Conservation (phyloP, 2,329 filamentous ascomycete genomes). For the Phaeosphaeria sp. region DNA sequence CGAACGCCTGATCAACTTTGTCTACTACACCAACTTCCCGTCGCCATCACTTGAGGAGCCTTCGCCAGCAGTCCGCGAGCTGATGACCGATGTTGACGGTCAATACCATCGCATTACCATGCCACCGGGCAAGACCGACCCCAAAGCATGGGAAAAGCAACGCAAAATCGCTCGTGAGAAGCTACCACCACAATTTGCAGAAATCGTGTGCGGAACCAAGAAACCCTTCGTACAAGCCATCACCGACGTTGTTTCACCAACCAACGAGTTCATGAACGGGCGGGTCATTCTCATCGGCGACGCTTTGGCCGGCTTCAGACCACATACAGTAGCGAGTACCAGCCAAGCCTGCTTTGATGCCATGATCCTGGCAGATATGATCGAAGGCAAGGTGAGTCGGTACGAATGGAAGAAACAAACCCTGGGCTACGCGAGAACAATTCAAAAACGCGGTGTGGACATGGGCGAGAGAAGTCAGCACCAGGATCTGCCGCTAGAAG, state of each 20-base stretch:
- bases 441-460: constrained; percentile 49
- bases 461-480: constrained; percentile 53
- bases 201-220: constrained; percentile 50
- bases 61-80: constrained; percentile 47
- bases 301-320: constrained; percentile 55
- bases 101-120: constrained; percentile 52
- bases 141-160: constrained; percentile 50
- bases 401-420: constrained; percentile 47
- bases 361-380: constrained; percentile 49
- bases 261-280: constrained; percentile 50
- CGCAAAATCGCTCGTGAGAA: constrained; percentile 38
- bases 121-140: constrained; percentile 50
- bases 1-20: constrained; percentile 55
- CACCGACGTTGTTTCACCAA: constrained; percentile 50
- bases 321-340: constrained; percentile 56
- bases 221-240: constrained; percentile 57
- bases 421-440: constrained; percentile 45
- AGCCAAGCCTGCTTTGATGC: constrained; percentile 57
- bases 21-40: constrained; percentile 51
- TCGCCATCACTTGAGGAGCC: constrained; percentile 36
- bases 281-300: constrained; percentile 57
- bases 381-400: constrained; percentile 46
- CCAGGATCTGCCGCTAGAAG: constrained; percentile 34
- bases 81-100: constrained; percentile 56
- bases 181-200: constrained; percentile 51